Conservation (phyloP, 2,329 filamentous ascomycete species). For the Basipetospora chlamydospora region DNA sequence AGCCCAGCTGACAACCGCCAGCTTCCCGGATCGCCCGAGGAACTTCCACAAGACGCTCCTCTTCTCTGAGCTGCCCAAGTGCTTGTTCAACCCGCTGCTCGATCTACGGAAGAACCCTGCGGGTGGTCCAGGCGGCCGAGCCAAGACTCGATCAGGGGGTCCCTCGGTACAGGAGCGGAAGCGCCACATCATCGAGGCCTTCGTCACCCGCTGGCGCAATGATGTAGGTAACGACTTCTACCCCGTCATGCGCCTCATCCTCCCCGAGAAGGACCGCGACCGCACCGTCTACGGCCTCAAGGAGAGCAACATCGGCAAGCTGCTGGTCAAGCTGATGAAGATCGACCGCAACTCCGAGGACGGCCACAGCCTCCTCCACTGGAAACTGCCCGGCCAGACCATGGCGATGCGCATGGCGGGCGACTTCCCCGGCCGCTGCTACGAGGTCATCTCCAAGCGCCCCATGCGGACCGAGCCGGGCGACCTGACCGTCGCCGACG, state of each 20-base stretch:
- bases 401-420: constrained; percentile 55
- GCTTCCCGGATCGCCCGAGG: constrained; percentile 67
- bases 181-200: constrained; percentile 67
- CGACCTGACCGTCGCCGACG: constrained; percentile 72
- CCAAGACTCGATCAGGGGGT: constrained; percentile 46
- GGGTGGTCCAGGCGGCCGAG: constrained; percentile 35
- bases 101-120: constrained; percentile 67
- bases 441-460: constrained; percentile 71
- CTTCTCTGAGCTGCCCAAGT: constrained; percentile 65
- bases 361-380: constrained; percentile 70
- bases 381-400: constrained; percentile 72
- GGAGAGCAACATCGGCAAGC: constrained; percentile 76
- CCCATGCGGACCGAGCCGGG: constrained; percentile 61
- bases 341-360: constrained; percentile 86
- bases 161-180: constrained; percentile 64
- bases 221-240: constrained; percentile 89
- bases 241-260: constrained; percentile 77
- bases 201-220: constrained; percentile 73
- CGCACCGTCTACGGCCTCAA: constrained; percentile 88
- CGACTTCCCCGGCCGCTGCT: constrained; percentile 84
- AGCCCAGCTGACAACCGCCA: too few relatives aligned
- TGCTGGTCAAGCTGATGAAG: constrained; percentile 84
- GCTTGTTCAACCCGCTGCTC: constrained; percentile 66
- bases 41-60: constrained; percentile 68
- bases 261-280: constrained; percentile 86